phyloP scores from a whole-genome alignment of 345 rosid genomes.

The Arabidopsis arenosa region DNA sequence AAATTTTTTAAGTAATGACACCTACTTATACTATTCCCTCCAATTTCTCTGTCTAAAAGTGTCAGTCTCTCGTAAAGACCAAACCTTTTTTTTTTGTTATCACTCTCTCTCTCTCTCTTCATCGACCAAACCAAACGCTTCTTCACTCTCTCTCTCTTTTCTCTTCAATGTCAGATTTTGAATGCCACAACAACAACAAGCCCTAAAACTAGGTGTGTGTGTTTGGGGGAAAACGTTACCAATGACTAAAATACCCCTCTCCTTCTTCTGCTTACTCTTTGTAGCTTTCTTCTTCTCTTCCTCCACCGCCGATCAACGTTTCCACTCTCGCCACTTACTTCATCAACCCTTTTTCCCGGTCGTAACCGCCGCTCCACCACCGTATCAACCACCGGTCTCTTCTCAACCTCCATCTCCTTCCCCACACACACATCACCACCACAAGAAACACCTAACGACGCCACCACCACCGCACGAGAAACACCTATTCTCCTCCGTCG shows the following conservation, averaged over 20 bases:
- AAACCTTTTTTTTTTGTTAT: neutral
- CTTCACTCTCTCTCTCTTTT: conserved; percentile 27
- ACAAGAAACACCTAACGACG: conserved; percentile 30
- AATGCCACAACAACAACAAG: conserved; percentile 36
- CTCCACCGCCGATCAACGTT: conserved; percentile 37
- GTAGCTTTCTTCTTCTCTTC: conserved; percentile 15
- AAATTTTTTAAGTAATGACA: neutral
- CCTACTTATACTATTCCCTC: conserved; percentile 7
- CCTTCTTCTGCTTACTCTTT: neutral
- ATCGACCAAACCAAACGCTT: conserved; percentile 32
- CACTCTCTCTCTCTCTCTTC: conserved; percentile 21
- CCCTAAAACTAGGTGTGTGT: conserved; percentile 17
- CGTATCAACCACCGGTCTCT: conserved; percentile 42
- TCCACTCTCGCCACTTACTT: conserved; percentile 58
- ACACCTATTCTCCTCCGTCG: conserved; percentile 50
- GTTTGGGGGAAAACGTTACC: neutral
- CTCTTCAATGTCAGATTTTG: conserved; percentile 45
- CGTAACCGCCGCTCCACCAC: conserved; percentile 48
- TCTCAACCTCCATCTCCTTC: conserved; percentile 50
- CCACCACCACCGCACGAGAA: conserved; percentile 56
- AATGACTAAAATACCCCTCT: conserved; percentile 37
- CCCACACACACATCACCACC: conserved; percentile 45
- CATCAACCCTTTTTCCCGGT: conserved; percentile 76
- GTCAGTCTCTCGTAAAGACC: conserved; percentile 32
- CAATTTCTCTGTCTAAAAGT: conserved; percentile 11